Conservation (phyloP, 2,329 filamentous ascomycete genomes). For the Chrysosporium keratinophilum region DNA sequence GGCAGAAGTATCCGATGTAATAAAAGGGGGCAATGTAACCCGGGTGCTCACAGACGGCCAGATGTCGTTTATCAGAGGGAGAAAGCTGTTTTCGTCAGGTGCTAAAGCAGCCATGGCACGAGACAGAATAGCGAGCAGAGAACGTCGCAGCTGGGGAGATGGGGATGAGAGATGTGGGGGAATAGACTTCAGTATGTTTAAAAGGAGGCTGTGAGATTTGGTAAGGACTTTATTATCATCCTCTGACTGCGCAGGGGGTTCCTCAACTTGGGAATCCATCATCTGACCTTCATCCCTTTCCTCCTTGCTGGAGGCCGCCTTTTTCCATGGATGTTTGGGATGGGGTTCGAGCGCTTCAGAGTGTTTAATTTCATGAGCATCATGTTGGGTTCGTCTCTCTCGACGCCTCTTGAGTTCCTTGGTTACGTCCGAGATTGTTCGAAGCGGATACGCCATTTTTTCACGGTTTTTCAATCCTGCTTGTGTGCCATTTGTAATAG, state of each 20-base stretch:
- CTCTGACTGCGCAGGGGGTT: constrained; percentile 35
- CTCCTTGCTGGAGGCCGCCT: constrained; percentile 14
- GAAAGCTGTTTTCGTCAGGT: constrained; percentile 66
- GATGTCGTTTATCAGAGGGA: constrained; percentile 79
- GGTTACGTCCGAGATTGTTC: constrained; percentile 28
- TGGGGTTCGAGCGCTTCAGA: constrained; percentile 14
- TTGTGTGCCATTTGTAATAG: constrained; percentile 30
- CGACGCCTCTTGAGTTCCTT: constrained; percentile 28
- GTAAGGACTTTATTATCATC: constrained; percentile 53
- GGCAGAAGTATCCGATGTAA: constrained; percentile 45
- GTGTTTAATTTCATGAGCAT: constrained; percentile 12
- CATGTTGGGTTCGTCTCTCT: constrained; percentile 22
- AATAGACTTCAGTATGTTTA: constrained; percentile 70
- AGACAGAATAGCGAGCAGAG: constrained; percentile 64
- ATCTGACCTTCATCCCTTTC: constrained; percentile 21
- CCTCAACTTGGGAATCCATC: constrained; percentile 23
- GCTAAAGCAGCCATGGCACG: constrained; percentile 63
- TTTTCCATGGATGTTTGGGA: constrained; percentile 24
- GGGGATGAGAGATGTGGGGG: constrained; percentile 85
- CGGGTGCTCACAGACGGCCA: constrained; percentile 63
- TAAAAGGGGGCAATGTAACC: constrained; percentile 35
- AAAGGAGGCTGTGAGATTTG: constrained; percentile 68
- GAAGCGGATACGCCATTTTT: constrained; percentile 24
- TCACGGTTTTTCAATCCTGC: constrained; percentile 20
- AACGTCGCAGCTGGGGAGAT: constrained; percentile 65